A percentile compares a stretch with the other conserved stretches of the same genome.
These are phyloP conservation scores for Dunaliella primolecta DNA, from an alignment of 139 green algal species.

Conservation along the genomic window DNA sequence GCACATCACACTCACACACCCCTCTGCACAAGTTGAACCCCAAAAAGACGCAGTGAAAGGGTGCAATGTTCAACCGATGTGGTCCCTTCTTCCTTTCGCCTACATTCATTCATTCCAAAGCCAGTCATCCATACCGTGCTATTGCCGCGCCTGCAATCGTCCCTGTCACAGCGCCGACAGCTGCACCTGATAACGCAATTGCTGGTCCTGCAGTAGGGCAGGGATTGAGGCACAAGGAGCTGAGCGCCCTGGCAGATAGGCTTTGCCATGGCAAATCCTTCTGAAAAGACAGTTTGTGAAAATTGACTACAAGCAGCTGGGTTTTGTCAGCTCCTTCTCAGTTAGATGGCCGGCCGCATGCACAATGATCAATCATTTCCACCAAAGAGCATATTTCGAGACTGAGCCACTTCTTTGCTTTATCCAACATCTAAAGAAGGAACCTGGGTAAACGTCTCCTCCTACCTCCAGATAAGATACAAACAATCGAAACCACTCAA, in stretches of 20 bases:
- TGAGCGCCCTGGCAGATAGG: too few relatives aligned
- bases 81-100: not conserved
- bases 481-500: too few relatives aligned
- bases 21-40: not conserved
- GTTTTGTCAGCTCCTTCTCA: not conserved
- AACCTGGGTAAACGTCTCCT: too few relatives aligned
- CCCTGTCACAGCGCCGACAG: not conserved
- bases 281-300: too few relatives aligned
- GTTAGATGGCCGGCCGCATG: too few relatives aligned
- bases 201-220: not conserved
- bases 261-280: too few relatives aligned
- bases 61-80: not conserved
- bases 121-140: not conserved
- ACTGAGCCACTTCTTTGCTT: too few relatives aligned
- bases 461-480: too few relatives aligned
- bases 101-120: too few relatives aligned
- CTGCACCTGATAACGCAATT: not conserved
- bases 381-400: too few relatives aligned
- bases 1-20: not conserved
- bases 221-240: not conserved
- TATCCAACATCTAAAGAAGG: too few relatives aligned
- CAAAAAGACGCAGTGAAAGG: not conserved
- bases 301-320: not conserved
- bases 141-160: not conserved
- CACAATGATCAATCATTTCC: too few relatives aligned